Conservation (phyloP, 805 yeast species). For the Cyberlindnera veronae region DNA sequence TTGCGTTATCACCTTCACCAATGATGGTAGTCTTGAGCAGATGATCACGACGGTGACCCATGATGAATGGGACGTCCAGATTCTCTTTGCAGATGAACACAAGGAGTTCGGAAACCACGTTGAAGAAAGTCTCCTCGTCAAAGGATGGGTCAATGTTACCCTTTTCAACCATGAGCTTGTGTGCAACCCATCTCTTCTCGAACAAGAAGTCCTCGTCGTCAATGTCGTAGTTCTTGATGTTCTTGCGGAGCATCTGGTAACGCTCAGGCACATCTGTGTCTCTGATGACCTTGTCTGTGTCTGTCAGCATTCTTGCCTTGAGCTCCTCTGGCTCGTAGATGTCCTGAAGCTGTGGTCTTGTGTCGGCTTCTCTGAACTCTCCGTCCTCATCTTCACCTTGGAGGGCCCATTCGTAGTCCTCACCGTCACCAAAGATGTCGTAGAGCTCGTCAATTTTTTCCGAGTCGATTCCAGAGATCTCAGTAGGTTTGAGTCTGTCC, state of each 20-base stretch:
- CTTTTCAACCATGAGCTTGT: conserved; percentile 37
- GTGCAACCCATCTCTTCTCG: conserved; percentile 82
- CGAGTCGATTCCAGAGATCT: conserved; percentile 65
- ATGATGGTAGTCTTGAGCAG: conserved; percentile 54
- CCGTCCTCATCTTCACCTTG: conserved; percentile 73
- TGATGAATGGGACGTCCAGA: conserved; percentile 90
- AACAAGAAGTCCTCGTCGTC: conserved; percentile 61
- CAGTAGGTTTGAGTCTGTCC: conserved; percentile 51
- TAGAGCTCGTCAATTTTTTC: conserved; percentile 90
- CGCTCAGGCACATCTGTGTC: conserved; percentile 90
- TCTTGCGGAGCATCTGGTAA: conserved; percentile 68
- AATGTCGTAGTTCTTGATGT: conserved; percentile 65
- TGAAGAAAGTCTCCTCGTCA: conserved; percentile 51
- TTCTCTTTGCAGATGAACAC: conserved; percentile 72
- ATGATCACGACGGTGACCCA: conserved; percentile 93
- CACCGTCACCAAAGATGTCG: conserved; percentile 96
- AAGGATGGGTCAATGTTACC: conserved; percentile 30
- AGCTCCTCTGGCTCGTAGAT: conserved; percentile 94
- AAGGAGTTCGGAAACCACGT: conserved; percentile 67
- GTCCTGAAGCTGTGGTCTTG: conserved; percentile 62
- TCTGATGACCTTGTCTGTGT: conserved; percentile 84
- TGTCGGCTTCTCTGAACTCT: conserved; percentile 39
- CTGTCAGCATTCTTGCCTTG: conserved; percentile 86
- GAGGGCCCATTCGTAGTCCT: conserved; percentile 96
- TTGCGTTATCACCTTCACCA: conserved; percentile 40